phyloP scores from a whole-genome alignment of 805 yeast species.

The Lipomyces kockii region DNA sequence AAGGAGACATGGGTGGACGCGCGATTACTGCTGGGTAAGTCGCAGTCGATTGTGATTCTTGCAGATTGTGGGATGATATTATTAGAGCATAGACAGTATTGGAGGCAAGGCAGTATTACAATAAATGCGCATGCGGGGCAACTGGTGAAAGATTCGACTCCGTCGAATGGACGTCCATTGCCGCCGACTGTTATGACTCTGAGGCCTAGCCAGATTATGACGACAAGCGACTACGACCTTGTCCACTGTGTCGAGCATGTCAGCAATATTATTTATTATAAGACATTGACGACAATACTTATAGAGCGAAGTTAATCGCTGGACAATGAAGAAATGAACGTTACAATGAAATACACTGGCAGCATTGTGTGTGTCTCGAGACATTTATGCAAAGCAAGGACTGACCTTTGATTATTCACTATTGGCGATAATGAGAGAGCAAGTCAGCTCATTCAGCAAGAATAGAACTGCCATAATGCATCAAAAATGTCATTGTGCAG shows the following conservation, averaged over 20 bases:
- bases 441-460: background rate
- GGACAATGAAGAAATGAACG: slow-evolving; percentile 6
- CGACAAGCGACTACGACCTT: background rate
- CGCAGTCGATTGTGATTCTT: background rate
- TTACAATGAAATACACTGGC: slow-evolving; percentile 10
- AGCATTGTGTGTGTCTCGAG: slow-evolving; percentile 28
- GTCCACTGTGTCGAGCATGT: background rate
- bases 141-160: background rate
- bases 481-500: slow-evolving; percentile 18
- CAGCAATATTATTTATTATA: background rate
- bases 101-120: background rate
- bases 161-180: background rate
- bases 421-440: background rate
- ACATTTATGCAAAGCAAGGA: slow-evolving; percentile 29
- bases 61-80: too few relatives aligned
- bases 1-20: too few relatives aligned
- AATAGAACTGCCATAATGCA: background rate
- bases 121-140: background rate
- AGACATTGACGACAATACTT: background rate
- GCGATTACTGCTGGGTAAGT: too few relatives aligned
- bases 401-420: slow-evolving; percentile 25
- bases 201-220: background rate
- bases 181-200: too few relatives aligned
- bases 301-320: background rate
- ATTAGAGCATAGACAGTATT: too few relatives aligned